Conservation (phyloP, 164 flowering plant species). For the Nelumbo lutea region DNA sequence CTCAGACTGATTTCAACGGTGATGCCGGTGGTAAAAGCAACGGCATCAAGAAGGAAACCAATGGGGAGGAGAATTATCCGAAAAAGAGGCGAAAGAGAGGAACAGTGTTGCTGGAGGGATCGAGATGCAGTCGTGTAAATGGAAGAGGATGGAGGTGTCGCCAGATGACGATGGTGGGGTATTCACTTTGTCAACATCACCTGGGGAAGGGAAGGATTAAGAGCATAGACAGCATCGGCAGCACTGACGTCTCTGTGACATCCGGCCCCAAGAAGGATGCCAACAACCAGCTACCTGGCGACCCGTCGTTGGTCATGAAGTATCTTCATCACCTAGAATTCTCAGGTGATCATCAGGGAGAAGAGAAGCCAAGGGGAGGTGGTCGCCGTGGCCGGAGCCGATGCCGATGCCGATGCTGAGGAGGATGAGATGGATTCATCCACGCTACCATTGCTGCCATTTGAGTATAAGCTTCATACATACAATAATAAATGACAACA, state of each 20-base stretch:
- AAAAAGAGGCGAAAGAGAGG: neutral
- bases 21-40: no score
- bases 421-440: no score
- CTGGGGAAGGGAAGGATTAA: neutral
- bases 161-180: neutral
- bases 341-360: no score
- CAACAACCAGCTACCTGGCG: no score
- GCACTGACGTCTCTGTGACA: neutral
- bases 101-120: neutral
- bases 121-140: neutral
- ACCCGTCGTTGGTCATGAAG: no score
- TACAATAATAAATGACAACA: no score
- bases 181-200: neutral
- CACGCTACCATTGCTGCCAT: no score
- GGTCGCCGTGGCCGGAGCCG: no score
- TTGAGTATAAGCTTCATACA: no score
- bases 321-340: no score
- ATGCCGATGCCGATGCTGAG: no score
- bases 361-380: no score
- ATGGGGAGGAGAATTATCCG: neutral
- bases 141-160: neutral
- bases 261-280: neutral
- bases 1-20: neutral
- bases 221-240: neutral
- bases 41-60: neutral